Base-by-base conservation (phyloP, 345 rosid species). In the Sapria himalayana region DNA sequence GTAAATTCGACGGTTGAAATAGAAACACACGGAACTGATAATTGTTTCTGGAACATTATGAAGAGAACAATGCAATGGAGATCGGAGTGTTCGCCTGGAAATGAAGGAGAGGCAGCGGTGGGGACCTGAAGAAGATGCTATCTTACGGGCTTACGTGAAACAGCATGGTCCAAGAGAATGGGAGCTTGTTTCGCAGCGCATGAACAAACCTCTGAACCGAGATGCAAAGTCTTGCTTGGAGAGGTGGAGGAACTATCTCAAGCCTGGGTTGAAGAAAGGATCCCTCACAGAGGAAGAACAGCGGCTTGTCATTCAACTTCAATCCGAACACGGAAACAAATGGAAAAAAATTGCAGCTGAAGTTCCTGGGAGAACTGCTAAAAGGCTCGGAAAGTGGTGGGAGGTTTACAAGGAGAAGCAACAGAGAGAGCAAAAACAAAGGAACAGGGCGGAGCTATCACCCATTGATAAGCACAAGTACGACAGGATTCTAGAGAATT, bases 41-140 rank as follows among this genome's bases (percentile, higher is more conserved):
- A 27, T 31, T 19, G 3, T 35, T 55, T 57, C 71, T 62, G 76
- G 60, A 63, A 39, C 51, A 51, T 52, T 59, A 68, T 70, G 91
- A 70, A 47, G 72, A 59, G 56, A 49, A 45, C 29, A 33, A 51
- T 68, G 66, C 64, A 51, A 72, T 79, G 84, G 91, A 61, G 36
- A 62, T 74, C 45, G 73, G 69, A 54, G 61, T 59, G 34, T 66
- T 49, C 64, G 39, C 44, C 50, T 62, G 79, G 89, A 75, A 65
- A 91, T 91, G 99, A 91, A 79, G 74, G 95, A 91, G 70, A 91
- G 95, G 63, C 99, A 91, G 70, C 89, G 95, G 48, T 91, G 99
- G 99, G 75, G 81, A 64, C 59, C 79, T 74, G 99, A 91, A 71
- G 95, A 84, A 68, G 99, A 84, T 56, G 72, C 85, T 39, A 61